Base-by-base conservation (phyloP, 2,329 filamentous ascomycete species). In the Colletotrichum nymphaeae region DNA sequence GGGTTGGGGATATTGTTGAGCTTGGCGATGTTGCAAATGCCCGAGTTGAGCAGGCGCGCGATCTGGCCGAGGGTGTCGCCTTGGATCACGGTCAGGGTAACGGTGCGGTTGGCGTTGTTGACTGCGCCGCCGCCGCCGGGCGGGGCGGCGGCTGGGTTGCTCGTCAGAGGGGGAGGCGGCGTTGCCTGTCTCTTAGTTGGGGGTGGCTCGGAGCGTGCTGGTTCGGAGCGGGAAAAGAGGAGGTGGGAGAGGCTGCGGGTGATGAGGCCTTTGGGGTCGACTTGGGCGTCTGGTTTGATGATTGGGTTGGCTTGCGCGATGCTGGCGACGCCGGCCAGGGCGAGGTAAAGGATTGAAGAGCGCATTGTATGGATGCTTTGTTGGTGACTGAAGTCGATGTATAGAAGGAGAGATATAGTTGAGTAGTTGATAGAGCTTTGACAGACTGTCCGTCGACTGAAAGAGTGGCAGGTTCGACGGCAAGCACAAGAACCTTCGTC, bases 21-120 rank as follows among this genome's bases (percentile, higher is more conserved):
- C 46, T 64, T 60, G 26, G 70, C 70, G 66, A 73, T 73, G 32
- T 73, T 32, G 70, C 70, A 73, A 22, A 73, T 73, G 58, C 70
- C 70, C 55, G 70, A 73, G 70, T 73, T 73, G 14, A 73, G 8
- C 8, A 70, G 67, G 2, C 19, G 60, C 46, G 70, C 60, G 55
- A 70, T 24, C 55, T 73, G 67, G 55, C 67, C 60, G 14, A 73
- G 55, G 1, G 70, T 73, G 60, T 73, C 70, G 19, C 67, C 70
- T 26, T 19, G 1, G 5, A 46, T 24, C 3, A 73, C 60, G 49
- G 32, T 56, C 22, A 73, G 22, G 11, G 53, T 65, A 16, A 73
- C 46, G n/a, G 8, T 62, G 53, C 70, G 70, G 60, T n/a, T 69
- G 59, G 66, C 59, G 32, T 69, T 64, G 42, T 55, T 49, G 30